phyloP scores from a whole-genome alignment of 345 rosid species.

The Bruguiera sexangula region DNA sequence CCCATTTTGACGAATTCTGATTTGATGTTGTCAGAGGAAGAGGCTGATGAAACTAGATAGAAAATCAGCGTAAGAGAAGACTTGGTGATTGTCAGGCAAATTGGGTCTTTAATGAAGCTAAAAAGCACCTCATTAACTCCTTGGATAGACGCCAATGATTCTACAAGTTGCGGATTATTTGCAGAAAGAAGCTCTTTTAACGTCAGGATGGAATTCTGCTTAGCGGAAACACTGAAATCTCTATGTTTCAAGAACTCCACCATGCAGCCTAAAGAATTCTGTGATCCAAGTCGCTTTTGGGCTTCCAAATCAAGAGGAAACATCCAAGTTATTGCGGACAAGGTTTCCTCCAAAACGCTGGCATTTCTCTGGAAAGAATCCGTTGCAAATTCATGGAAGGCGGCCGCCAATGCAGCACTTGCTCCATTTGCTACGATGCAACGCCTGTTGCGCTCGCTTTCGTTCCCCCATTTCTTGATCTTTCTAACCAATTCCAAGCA shows the following conservation, averaged over 20 bases:
- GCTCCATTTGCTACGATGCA: conserved; percentile 33
- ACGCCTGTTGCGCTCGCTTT: conserved; percentile 46
- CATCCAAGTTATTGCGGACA: conserved; percentile 35
- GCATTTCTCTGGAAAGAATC: conserved; percentile 22
- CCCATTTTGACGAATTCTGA: conserved; percentile 32
- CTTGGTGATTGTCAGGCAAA: conserved; percentile 31
- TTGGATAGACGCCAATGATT: conserved; percentile 23
- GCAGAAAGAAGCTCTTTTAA: conserved; percentile 31
- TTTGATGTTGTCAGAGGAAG: conserved; percentile 5
- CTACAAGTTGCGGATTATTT: conserved; percentile 6
- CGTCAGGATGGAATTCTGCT: conserved; percentile 27
- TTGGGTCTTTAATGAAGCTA: conserved; percentile 30
- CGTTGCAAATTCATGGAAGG: conserved; percentile 33
- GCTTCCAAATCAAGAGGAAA: conserved; percentile 38
- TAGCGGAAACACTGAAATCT: conserved; percentile 16
- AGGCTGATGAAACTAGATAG: conserved; percentile 26
- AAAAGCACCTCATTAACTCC: conserved; percentile 23
- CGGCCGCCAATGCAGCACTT: conserved; percentile 21
- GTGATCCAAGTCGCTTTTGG: conserved; percentile 23
- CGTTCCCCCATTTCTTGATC: conserved; percentile 39
- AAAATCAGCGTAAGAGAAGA: conserved; percentile 37
- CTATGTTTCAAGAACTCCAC: conserved; percentile 28
- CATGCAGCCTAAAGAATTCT: conserved; percentile 30
- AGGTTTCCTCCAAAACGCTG: conserved; percentile 32
- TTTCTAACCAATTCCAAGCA: conserved; percentile 24